A percentile compares a stretch with the other conserved stretches of the same genome.
Evolutionary conservation across 2,329 filamentous ascomycete species (phyloP).

Genomic region (Aspergillus sclerotialis): DNA sequence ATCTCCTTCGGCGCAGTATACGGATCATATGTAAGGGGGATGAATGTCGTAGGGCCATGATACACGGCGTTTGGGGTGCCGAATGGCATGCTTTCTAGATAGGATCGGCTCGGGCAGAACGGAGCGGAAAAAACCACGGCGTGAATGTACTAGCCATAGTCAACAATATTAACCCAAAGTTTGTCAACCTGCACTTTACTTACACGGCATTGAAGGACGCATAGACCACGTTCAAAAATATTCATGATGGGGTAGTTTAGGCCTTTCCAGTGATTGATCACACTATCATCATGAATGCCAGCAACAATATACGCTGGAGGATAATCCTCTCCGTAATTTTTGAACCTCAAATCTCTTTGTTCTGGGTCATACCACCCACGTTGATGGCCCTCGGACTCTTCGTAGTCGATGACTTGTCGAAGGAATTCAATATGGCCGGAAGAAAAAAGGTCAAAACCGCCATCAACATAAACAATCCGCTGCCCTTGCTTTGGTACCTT

Average conservation of each 20-base stretch:
- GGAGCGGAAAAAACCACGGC: slow-evolving; percentile 85
- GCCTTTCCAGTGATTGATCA: slow-evolving; percentile 95
- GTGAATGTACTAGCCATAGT: slow-evolving; percentile 66
- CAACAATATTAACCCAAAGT: slow-evolving; percentile 1
- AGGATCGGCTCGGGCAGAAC: slow-evolving; percentile 73
- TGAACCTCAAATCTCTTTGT: slow-evolving; percentile 55
- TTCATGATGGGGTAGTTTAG: slow-evolving; percentile 99
- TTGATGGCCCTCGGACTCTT: slow-evolving; percentile 60
- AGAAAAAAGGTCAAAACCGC: slow-evolving; percentile 93
- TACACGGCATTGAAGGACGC: slow-evolving; percentile 89
- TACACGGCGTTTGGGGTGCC: slow-evolving; percentile 75
- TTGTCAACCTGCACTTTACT: slow-evolving; percentile 19
- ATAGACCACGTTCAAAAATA: slow-evolving; percentile 90
- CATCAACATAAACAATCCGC: slow-evolving; percentile 87
- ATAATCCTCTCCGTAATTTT: slow-evolving; percentile 64
- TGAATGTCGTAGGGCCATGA: slow-evolving; percentile 92
- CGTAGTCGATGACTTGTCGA: slow-evolving; percentile 63
- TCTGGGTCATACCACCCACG: slow-evolving; percentile 69
- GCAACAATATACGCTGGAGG: slow-evolving; percentile 80
- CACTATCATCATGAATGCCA: slow-evolving; percentile 87
- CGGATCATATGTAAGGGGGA: slow-evolving; percentile 68
- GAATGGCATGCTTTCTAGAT: slow-evolving; percentile 68
- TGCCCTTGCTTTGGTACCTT: slow-evolving; percentile 68
- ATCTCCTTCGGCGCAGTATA: slow-evolving; percentile 74
- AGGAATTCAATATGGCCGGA: slow-evolving; percentile 96